Conservation (phyloP, 1,139 yeast genomes). For the Lodderomyces pseudojiufengensis region DNA sequence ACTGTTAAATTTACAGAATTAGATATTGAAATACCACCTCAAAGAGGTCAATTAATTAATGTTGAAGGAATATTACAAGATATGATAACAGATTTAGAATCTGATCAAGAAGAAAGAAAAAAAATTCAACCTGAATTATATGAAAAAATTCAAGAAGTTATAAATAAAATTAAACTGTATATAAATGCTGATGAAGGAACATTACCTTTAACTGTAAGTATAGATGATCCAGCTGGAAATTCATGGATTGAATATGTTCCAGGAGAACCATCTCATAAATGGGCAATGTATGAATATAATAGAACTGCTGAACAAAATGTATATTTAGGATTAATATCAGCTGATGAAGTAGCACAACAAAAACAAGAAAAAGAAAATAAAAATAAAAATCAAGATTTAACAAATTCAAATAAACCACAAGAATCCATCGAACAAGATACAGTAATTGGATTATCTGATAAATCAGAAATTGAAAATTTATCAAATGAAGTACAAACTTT, state of each 20-base stretch:
- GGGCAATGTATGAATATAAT: slow-evolving; percentile 81
- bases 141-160: slow-evolving; percentile 69
- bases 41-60: slow-evolving; percentile 88
- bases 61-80: slow-evolving; percentile 85
- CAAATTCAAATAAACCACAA: slow-evolving; percentile 29
- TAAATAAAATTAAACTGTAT: slow-evolving; percentile 54
- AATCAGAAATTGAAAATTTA: slow-evolving; percentile 79
- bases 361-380: slow-evolving; percentile 36
- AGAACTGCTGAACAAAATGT: slow-evolving; percentile 90
- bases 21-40: slow-evolving; percentile 93
- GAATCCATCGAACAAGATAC: slow-evolving; percentile 32
- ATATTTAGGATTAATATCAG: slow-evolving; percentile 78
- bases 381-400: neutral
- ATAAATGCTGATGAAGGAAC: slow-evolving; percentile 63
- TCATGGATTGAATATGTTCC: slow-evolving; percentile 94
- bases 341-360: slow-evolving; percentile 65
- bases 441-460: slow-evolving; percentile 57
- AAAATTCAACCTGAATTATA: slow-evolving; percentile 68
- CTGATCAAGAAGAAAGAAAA: slow-evolving; percentile 80
- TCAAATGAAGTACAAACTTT: slow-evolving; percentile 90
- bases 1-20: slow-evolving; percentile 78
- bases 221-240: slow-evolving; percentile 96
- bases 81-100: slow-evolving; percentile 75
- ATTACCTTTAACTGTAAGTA: slow-evolving; percentile 72
- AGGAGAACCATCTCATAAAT: slow-evolving; percentile 83